Evolutionary conservation across 177 flowering plant genomes (phyloP).

Genomic region (Vitis hybrid): DNA sequence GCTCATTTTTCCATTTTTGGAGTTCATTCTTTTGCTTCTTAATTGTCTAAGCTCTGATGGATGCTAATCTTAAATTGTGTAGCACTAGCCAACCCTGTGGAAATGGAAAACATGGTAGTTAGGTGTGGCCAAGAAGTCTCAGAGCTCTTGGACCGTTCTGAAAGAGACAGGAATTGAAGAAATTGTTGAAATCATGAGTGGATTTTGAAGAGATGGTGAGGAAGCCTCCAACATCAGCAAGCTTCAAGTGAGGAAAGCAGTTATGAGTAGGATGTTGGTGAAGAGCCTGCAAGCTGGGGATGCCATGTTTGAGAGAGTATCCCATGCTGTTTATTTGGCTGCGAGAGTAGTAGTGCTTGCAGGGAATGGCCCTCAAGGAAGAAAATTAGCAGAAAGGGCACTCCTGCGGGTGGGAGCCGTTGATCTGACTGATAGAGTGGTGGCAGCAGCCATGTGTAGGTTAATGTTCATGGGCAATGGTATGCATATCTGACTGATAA

Average conservation of each 20-base stretch:
- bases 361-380: slow-evolving; percentile 57
- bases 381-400: slow-evolving; percentile 56
- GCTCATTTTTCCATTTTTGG: too few relatives aligned
- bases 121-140: slow-evolving; percentile 37
- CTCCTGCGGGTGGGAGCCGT: slow-evolving; percentile 69
- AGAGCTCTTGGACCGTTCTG: slow-evolving; percentile 42
- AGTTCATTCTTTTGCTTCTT: background rate
- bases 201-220: slow-evolving; percentile 20
- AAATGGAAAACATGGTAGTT: slow-evolving; percentile 48
- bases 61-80: background rate
- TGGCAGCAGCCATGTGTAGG: slow-evolving; percentile 55
- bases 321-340: slow-evolving; percentile 65
- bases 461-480: slow-evolving; percentile 77
- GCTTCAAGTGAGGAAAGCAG: slow-evolving; percentile 44
- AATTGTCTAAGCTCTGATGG: background rate
- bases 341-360: slow-evolving; percentile 66
- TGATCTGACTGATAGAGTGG: slow-evolving; percentile 42
- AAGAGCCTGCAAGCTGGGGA: slow-evolving; percentile 83
- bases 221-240: slow-evolving; percentile 16
- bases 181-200: slow-evolving; percentile 53
- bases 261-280: slow-evolving; percentile 59
- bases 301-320: slow-evolving; percentile 60
- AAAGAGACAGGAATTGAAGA: slow-evolving; percentile 63
- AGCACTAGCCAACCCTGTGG: slow-evolving; percentile 31
- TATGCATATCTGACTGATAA: slow-evolving; percentile 40